A percentile compares a stretch with the other conserved stretches of the same genome.
phyloP scores from a whole-genome alignment of 257 asterid species.

The Fraxinus cuspidata region DNA sequence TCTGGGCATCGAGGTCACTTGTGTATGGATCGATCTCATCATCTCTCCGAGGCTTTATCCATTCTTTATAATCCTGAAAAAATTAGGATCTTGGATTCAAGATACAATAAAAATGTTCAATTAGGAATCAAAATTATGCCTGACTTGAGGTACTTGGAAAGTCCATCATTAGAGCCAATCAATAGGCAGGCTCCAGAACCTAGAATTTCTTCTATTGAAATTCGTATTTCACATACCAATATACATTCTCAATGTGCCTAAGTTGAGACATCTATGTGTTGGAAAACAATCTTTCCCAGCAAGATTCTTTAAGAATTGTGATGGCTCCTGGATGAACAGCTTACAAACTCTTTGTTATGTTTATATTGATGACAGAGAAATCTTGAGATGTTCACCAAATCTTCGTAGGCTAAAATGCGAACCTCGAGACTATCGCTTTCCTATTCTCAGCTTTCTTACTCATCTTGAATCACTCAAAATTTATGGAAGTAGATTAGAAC shows the following conservation, averaged over 20 bases:
- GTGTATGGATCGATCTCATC: too few relatives aligned
- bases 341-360: neutral
- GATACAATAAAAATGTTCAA: neutral
- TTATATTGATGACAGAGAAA: neutral
- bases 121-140: too few relatives aligned
- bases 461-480: too few relatives aligned
- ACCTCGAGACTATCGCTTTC: neutral
- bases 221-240: neutral
- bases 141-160: too few relatives aligned
- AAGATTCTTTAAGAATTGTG: neutral
- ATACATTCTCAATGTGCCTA: neutral
- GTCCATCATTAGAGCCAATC: neutral
- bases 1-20: too few relatives aligned
- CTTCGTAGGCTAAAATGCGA: neutral
- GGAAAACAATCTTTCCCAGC: neutral
- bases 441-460: too few relatives aligned
- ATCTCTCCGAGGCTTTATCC: too few relatives aligned
- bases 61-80: too few relatives aligned
- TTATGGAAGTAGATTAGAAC: too few relatives aligned
- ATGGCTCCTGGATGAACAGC: too few relatives aligned
- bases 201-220: constrained; percentile 10
- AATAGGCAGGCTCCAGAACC: neutral
- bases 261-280: constrained; percentile 9
- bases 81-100: too few relatives aligned
- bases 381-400: neutral